phyloP scores from a whole-genome alignment of 106 monocot species.

The Agapanthus africanus region DNA sequence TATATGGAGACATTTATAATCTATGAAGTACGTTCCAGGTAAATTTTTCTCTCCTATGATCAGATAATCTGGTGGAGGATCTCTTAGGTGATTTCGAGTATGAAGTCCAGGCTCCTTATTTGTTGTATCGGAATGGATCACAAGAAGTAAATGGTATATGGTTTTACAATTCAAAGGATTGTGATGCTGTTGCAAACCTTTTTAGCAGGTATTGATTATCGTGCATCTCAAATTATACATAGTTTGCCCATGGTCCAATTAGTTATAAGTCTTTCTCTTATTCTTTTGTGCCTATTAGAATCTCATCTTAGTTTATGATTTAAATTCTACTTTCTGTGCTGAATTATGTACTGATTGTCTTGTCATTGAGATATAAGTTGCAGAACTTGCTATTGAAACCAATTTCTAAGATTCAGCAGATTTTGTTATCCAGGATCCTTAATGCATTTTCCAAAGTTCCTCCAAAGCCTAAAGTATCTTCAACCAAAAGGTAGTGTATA shows the following conservation, averaged over 20 bases:
- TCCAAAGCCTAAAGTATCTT: slow-evolving; percentile 65
- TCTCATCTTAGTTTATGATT: background rate
- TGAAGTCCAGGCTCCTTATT: slow-evolving; percentile 82
- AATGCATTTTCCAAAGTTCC: slow-evolving; percentile 89
- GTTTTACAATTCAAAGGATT: slow-evolving; percentile 84
- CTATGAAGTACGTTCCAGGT: slow-evolving; percentile 5
- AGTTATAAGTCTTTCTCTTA: background rate
- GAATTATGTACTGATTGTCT: background rate
- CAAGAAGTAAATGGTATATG: slow-evolving; percentile 97
- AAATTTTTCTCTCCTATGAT: background rate
- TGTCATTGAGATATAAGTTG: background rate
- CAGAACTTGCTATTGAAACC: slow-evolving; percentile 36
- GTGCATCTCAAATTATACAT: background rate
- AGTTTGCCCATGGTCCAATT: background rate
- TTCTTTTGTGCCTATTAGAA: background rate
- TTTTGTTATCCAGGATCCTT: slow-evolving; percentile 52
- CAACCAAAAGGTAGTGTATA: slow-evolving; percentile 25
- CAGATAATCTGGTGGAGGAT: slow-evolving; percentile 90
- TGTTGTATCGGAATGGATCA: slow-evolving; percentile 72
- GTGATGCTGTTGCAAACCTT: slow-evolving; percentile 83
- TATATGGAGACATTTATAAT: background rate
- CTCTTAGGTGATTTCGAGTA: slow-evolving; percentile 89
- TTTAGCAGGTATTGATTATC: slow-evolving; percentile 55
- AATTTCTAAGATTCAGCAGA: slow-evolving; percentile 26
- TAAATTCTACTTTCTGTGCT: background rate